Percentiles rank a stretch among this genome's conserved stretches.
Evolutionary conservation across 371 early-diverging fungal species (phyloP).

Genomic region (Mucor plumbeus): DNA sequence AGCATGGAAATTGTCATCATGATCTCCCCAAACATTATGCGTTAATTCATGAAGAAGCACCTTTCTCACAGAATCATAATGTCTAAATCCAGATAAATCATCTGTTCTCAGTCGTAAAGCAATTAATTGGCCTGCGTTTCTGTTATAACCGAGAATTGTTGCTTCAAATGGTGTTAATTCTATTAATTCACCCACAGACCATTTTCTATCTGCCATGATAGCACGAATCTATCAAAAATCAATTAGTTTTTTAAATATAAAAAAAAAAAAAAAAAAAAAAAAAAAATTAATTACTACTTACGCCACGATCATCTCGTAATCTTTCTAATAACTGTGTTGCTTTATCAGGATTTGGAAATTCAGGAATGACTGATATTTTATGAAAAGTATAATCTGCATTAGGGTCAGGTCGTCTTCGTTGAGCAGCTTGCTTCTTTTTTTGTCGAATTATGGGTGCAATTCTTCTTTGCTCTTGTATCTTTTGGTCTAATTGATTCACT

Average conservation of each 20-base stretch:
- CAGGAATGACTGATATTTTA: constrained; percentile 63
- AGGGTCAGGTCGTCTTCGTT: constrained; percentile 20
- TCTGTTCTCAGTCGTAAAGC: constrained; percentile 87
- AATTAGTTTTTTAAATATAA: too few species aligned
- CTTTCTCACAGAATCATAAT: constrained; percentile 72
- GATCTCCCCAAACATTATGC: constrained; percentile 82
- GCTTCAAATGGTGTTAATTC: constrained; percentile 84
- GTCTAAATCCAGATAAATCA: constrained; percentile 86
- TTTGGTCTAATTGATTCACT: constrained; percentile 44
- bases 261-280: too few species aligned
- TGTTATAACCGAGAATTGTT: constrained; percentile 87
- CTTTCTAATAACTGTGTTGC: constrained; percentile 73
- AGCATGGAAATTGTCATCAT: constrained; percentile 82
- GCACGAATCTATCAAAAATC: constrained; percentile 52
- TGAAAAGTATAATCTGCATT: constrained; percentile 72
- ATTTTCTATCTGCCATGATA: constrained; percentile 78
- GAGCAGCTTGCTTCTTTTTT: constrained; percentile 9
- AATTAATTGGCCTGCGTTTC: constrained; percentile 83
- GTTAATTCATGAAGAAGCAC: constrained; percentile 91
- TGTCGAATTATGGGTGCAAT: constrained; percentile 14
- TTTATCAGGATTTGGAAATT: constrained; percentile 61
- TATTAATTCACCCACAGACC: constrained; percentile 78
- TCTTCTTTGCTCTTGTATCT: constrained; percentile 26
- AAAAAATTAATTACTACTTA: too few species aligned
- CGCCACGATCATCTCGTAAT: constrained; percentile 73